Evolutionary conservation across 2,329 filamentous ascomycete species (phyloP), one percentile per base, ranked within the genome.

Genomic region (Aspergillus sp.): DNA sequence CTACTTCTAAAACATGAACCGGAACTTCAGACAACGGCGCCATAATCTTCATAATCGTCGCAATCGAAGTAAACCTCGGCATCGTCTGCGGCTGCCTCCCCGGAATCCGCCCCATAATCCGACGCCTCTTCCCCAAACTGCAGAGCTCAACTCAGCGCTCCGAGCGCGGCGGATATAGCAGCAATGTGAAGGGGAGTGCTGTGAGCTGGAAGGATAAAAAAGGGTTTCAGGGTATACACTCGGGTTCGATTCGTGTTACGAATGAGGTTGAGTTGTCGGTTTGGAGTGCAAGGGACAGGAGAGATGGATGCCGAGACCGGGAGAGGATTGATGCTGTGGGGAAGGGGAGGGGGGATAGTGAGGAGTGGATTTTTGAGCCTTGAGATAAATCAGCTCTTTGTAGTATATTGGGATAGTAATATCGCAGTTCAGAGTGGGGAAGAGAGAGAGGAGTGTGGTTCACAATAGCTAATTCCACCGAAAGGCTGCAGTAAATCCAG

Each of bases 311-410:
- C 7, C 8, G 4, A 28, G 17, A 34, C n/a, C 23, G 15, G 11
- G 31, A 41, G 38, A 13, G 34, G 34, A 41, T 41, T 15, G 34
- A 41, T 15, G 34, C 34, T 41, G 11, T 41, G 11, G 4, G 5
- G 11, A 41, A 41, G 34, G 57, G 57, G 34, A 53, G 49, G 30
- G 17, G 49, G 3, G 57, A 55, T 49, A 60, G 57, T 34, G 57
- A 60, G 22, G 57, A 60, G 23, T 60, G 23, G 57, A 54, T 55
- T 34, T 60, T 60, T n/a, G 50, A 28, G 7, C 43, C 57, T 45
- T 60, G 47, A 54, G 31, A 13, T 38, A 38, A 38, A 38, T 38
- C 31, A 38, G 31, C 31, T 19, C 19, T 19, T 19, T 15, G 15
- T 15, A 41, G 11, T 41, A 41, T 41, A 41, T 17, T 13, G 9